Evolutionary conservation across 495 filamentous ascomycete genomes (phyloP).

Genomic region (Penicillium taxi): DNA sequence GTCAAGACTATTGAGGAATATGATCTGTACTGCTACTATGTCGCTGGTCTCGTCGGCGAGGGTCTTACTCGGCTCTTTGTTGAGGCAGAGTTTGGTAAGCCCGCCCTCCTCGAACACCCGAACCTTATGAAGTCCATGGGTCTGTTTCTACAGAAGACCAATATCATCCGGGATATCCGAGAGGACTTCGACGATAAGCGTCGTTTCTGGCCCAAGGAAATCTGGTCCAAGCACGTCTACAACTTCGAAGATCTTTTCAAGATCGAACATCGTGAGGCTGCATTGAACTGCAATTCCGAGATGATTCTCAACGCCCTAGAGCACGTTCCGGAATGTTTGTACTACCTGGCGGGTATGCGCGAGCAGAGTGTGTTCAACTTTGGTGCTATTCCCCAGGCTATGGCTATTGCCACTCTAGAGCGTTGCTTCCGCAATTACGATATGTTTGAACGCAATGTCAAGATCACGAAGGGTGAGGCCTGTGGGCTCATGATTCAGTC

Average conservation of each 20-base stretch:
- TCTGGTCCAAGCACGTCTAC: constrained; percentile 90
- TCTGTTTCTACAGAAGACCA: constrained; percentile 93
- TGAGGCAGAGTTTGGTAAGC: constrained; percentile 78
- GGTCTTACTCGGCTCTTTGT: constrained; percentile 88
- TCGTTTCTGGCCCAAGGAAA: constrained; percentile 87
- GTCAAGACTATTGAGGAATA: constrained; percentile 83
- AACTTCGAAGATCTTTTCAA: constrained; percentile 86
- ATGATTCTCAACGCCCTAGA: constrained; percentile 86
- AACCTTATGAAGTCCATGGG: constrained; percentile 92
- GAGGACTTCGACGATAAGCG: constrained; percentile 84
- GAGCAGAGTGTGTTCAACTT: constrained; percentile 99
- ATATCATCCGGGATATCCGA: constrained; percentile 91
- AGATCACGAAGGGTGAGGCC: constrained; percentile 92
- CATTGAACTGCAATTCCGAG: constrained; percentile 83
- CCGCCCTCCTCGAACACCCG: constrained; percentile 66
- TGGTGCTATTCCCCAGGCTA: constrained; percentile 92
- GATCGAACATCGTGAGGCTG: constrained; percentile 67
- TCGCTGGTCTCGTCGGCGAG: constrained; percentile 93
- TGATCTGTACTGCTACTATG: constrained; percentile 94
- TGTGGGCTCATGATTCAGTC: constrained; percentile 87
- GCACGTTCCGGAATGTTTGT: constrained; percentile 87
- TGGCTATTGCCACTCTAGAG: constrained; percentile 92
- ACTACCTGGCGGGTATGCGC: constrained; percentile 91
- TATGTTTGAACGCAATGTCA: constrained; percentile 82
- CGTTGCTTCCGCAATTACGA: constrained; percentile 86